These are phyloP conservation scores for Hippophae gyantsensis DNA, from an alignment of 306 rosid species.

Conservation along the genomic window DNA sequence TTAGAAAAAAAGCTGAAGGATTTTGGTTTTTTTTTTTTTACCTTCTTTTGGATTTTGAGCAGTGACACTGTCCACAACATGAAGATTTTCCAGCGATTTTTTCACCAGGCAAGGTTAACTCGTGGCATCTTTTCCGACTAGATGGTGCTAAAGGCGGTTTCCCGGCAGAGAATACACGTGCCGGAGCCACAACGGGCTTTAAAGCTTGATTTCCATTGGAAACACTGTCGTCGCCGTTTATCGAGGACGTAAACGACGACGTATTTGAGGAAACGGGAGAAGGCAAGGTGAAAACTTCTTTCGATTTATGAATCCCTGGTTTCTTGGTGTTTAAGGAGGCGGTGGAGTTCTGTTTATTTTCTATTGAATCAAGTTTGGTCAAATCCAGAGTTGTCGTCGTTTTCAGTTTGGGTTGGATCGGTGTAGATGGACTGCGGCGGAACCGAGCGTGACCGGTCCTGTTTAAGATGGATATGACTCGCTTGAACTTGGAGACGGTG, in stretches of 20 bases:
- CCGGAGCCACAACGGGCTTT: slow-evolving; percentile 18
- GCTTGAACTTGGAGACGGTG: slow-evolving; percentile 66
- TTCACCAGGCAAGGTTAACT: slow-evolving; percentile 19
- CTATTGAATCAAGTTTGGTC: slow-evolving; percentile 1
- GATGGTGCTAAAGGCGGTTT: slow-evolving; percentile 57
- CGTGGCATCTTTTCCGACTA: slow-evolving; percentile 43
- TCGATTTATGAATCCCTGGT: slow-evolving; percentile 7
- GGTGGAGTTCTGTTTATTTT: not conserved
- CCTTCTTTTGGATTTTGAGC: slow-evolving; percentile 71
- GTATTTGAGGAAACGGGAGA: slow-evolving; percentile 45
- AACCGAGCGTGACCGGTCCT: slow-evolving; percentile 87
- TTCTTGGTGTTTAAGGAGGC: slow-evolving; percentile 4
- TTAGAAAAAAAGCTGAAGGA: too few species aligned
- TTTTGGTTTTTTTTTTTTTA: slow-evolving; percentile 4
- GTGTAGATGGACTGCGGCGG: slow-evolving; percentile 54
- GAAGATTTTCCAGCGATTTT: slow-evolving; percentile 20
- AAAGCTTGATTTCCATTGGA: slow-evolving; percentile 50
- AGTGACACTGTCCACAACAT: slow-evolving; percentile 52
- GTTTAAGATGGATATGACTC: slow-evolving; percentile 48
- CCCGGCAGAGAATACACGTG: slow-evolving; percentile 26
- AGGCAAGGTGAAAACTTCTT: slow-evolving; percentile 26
- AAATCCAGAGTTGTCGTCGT: not conserved
- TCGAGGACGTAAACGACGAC: slow-evolving; percentile 52
- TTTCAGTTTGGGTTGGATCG: not conserved
- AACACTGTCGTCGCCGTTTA: slow-evolving; percentile 70